These are phyloP conservation scores for Citropsis articulata DNA, from an alignment of 345 rosid species.

Conservation along the genomic window DNA sequence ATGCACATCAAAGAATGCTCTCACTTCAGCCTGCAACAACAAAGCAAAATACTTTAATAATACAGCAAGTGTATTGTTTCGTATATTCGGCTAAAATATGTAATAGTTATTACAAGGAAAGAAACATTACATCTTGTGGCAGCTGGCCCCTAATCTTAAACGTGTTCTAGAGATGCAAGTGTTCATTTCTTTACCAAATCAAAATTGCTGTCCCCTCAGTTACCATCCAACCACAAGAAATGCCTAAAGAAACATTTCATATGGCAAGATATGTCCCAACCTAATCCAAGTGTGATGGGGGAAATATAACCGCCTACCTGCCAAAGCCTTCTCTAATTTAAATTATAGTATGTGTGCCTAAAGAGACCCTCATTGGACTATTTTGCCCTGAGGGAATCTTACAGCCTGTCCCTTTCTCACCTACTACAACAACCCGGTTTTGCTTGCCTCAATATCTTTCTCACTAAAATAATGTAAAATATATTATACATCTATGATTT, in stretches of 20 bases:
- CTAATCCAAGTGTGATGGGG: background rate
- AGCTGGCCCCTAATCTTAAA: background rate
- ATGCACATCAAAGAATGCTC: conserved; percentile 70
- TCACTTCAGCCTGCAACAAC: conserved; percentile 52
- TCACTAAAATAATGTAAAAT: background rate
- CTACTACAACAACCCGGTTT: conserved; percentile 8
- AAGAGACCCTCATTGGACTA: background rate
- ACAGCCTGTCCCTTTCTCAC: conserved; percentile 20
- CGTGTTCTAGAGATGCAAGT: background rate
- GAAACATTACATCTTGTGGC: background rate
- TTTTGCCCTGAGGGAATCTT: background rate
- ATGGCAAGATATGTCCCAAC: background rate
- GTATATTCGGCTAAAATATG: background rate
- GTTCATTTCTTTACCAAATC: background rate
- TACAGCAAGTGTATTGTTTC: background rate
- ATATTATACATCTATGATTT: background rate
- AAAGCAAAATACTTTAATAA: background rate
- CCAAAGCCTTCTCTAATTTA: conserved; percentile 11
- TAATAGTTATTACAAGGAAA: background rate
- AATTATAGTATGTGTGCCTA: conserved; percentile 5
- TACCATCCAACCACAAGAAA: background rate
- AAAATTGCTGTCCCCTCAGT: background rate
- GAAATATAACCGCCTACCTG: conserved; percentile 31
- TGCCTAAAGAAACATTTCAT: background rate
- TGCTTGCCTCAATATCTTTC: background rate